Base-by-base conservation (phyloP, 1,139 yeast genomes). In the Yamadazyma taylorii region DNA sequence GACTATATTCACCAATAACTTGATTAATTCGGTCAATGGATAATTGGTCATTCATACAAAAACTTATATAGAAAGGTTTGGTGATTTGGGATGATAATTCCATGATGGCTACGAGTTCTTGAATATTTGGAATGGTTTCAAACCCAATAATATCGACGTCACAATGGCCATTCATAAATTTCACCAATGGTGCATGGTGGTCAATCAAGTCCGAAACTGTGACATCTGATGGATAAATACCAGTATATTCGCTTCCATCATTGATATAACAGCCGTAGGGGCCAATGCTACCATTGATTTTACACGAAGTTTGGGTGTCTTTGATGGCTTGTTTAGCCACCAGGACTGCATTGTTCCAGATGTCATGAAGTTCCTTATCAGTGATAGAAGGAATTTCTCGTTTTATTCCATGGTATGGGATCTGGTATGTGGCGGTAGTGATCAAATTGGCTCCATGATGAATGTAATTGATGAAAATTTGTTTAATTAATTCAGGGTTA, bases 191-290 rank as follows among this genome's bases (percentile, higher is more conserved):
- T 12, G 47, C 35, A 52, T 84, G 88, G 53, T 77, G 81, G 3
- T 56, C 53, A 4, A 47, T 50, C 37, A 82, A 52, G 8, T 58
- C 58, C 2, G 52, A 54, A 17, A 51, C 50, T 1, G 58, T 54
- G 6, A 53, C 61, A 12, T 58, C 61, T 4, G 15, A 13, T 8
- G 21, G 21, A 50, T 84, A 84, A 24, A 73, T 63, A 0, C 90
- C 90, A 2, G 81, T 78, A 51, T 80, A 84, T 50, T 84, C 92
- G 1, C 81, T 68, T 1, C 89, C 89, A 45, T 79, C 71, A 17
- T 81, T 78, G 29, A 81, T 55, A 44, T 57, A 78, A 0, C 87
- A 82, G 1, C 89, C 90, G 51, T 77, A 84, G 0, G 92, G 88
- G 0, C 90, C 92, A n/a, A 82, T 54, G 8, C 85, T 76, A 0